Conservation (phyloP, 2,329 filamentous ascomycete species). For the Hymenoscyphus infarciens region DNA sequence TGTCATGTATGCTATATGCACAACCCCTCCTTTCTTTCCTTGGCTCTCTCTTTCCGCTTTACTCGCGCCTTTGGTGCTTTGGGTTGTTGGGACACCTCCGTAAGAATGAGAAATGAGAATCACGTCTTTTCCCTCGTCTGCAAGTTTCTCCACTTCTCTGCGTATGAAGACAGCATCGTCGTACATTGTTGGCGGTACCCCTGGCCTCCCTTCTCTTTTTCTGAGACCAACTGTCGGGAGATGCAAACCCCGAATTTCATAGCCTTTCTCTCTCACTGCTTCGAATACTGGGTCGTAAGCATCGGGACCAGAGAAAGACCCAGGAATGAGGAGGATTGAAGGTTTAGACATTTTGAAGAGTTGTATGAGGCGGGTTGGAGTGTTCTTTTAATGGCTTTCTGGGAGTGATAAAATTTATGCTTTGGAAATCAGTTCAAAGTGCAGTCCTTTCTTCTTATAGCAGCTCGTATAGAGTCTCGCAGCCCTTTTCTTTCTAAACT, state of each 20-base stretch:
- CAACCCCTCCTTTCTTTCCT: slow-evolving; percentile 41
- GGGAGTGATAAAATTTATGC: neutral
- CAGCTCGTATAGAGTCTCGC: too few relatives aligned
- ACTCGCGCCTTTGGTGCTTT: slow-evolving; percentile 36
- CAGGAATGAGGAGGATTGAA: slow-evolving; percentile 19
- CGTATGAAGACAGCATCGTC: slow-evolving; percentile 38
- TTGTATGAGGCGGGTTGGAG: neutral
- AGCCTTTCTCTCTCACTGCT: slow-evolving; percentile 10
- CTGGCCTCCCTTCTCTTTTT: slow-evolving; percentile 9
- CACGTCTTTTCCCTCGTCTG: slow-evolving; percentile 37
- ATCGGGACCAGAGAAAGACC: slow-evolving; percentile 16
- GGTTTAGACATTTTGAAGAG: slow-evolving; percentile 1
- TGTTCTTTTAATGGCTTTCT: neutral
- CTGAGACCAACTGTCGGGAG: slow-evolving; percentile 14
- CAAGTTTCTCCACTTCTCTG: slow-evolving; percentile 28
- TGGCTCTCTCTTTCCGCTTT: slow-evolving; percentile 36
- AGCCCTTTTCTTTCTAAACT: too few relatives aligned
- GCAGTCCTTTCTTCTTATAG: too few relatives aligned
- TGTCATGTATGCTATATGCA: slow-evolving; percentile 19
- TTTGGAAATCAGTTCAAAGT: too few relatives aligned
- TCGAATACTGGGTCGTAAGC: slow-evolving; percentile 15
- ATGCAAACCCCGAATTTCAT: slow-evolving; percentile 5
- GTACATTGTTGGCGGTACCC: slow-evolving; percentile 28
- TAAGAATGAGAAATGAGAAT: slow-evolving; percentile 40
- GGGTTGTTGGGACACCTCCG: slow-evolving; percentile 36